A percentile compares a stretch with the other conserved stretches of the same genome.
phyloP scores from a whole-genome alignment of 176 grass and related monocot genomes.

The Eragrostis nindensis region DNA sequence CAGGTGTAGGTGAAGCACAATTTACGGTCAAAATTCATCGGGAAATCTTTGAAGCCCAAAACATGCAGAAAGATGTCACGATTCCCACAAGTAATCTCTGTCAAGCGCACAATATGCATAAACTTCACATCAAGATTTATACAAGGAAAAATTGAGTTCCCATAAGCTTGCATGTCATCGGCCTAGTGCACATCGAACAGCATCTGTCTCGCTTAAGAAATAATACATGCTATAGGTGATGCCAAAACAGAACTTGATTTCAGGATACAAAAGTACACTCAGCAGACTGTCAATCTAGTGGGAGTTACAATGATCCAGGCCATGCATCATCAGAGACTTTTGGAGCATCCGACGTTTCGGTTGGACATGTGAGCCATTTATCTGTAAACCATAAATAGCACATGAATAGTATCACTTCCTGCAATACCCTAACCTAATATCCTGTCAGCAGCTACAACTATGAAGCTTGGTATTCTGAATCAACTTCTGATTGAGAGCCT shows the following conservation, averaged over 20 bases:
- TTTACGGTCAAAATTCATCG: neutral
- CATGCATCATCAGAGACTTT: neutral
- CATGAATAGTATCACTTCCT: neutral
- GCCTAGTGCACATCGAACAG: neutral
- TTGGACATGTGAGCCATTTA: neutral
- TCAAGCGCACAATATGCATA: neutral
- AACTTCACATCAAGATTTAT: neutral
- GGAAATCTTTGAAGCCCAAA: neutral
- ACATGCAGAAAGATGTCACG: neutral
- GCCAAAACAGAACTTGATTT: neutral
- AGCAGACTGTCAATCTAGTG: neutral
- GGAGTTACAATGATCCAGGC: neutral
- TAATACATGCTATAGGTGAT: neutral
- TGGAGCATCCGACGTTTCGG: neutral
- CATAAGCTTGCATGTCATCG: slow-evolving; percentile 26
- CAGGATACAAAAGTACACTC: neutral
- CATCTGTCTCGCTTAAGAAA: neutral
- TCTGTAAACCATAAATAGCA: neutral
- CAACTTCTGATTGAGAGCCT: slow-evolving; percentile 38
- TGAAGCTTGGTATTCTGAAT: slow-evolving; percentile 41
- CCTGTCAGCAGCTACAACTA: slow-evolving; percentile 40
- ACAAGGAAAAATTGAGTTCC: neutral
- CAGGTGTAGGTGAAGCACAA: neutral
- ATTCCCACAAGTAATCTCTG: neutral
- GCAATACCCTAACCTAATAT: slow-evolving; percentile 28